phyloP scores from a whole-genome alignment of 2,329 filamentous ascomycete genomes.

The Seiridium cupressi region DNA sequence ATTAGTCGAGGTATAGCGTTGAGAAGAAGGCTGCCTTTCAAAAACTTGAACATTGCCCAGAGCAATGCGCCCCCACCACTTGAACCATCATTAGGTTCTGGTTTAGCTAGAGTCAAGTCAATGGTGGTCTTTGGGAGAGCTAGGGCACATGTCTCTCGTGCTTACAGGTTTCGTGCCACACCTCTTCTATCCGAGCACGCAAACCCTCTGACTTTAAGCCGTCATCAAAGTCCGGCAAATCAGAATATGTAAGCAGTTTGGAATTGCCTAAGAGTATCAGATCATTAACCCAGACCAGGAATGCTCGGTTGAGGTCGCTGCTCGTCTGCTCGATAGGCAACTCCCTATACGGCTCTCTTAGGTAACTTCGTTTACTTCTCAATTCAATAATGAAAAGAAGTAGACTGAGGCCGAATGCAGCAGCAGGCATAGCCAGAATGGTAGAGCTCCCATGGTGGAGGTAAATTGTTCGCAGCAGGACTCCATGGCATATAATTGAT shows the following conservation, averaged over 20 bases:
- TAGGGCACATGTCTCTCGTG: neutral
- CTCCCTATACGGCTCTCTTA: slow-evolving; percentile 4
- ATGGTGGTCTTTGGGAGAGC: neutral
- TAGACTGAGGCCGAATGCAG: neutral
- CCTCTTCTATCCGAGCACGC: neutral
- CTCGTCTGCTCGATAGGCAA: neutral
- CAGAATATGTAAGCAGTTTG: neutral
- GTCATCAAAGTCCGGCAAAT: neutral
- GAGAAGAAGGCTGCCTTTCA: neutral
- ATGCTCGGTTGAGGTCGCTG: neutral
- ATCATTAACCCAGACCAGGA: slow-evolving; percentile 3
- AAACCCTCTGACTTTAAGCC: neutral
- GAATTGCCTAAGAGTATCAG: slow-evolving; percentile 4
- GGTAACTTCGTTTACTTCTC: neutral
- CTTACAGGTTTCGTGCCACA: neutral
- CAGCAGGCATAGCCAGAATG: neutral
- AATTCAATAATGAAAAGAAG: slow-evolving; percentile 2
- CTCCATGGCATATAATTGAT: neutral
- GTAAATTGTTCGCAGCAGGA: neutral
- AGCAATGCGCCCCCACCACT: neutral
- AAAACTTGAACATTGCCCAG: neutral
- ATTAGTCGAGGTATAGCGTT: slow-evolving; percentile 26
- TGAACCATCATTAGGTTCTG: neutral
- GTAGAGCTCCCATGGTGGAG: neutral
- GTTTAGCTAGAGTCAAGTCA: neutral